Evolutionary conservation across 306 rosid genomes (phyloP).

Genomic region (Vicia sativa): DNA sequence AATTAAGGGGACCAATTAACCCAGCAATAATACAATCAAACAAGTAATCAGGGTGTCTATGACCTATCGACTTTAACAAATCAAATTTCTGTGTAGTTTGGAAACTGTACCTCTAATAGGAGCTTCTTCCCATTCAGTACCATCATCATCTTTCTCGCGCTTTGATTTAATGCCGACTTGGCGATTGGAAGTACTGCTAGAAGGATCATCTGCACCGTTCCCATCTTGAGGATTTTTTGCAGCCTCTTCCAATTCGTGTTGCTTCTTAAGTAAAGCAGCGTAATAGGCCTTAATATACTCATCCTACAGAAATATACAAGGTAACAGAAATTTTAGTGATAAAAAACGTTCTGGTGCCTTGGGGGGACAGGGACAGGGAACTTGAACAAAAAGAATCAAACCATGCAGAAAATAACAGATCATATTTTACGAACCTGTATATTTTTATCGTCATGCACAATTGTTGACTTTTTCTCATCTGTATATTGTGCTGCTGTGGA

Average conservation of each 20-base stretch:
- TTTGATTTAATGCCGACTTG: conserved; percentile 79
- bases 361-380: conserved; percentile 10
- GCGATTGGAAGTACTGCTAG: conserved; percentile 52
- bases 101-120: conserved; percentile 59
- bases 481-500: conserved; percentile 47
- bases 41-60: too few species aligned
- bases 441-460: conserved; percentile 53
- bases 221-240: conserved; percentile 51
- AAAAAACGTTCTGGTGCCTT: neutral
- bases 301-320: conserved; percentile 56
- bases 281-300: conserved; percentile 88
- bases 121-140: conserved; percentile 82
- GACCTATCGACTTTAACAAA: conserved; percentile 2
- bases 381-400: conserved; percentile 15
- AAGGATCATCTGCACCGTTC: conserved; percentile 37
- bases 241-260: conserved; percentile 68
- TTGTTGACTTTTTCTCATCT: conserved; percentile 69
- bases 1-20: conserved; percentile 4
- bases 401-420: conserved; percentile 22
- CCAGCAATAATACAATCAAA: conserved; percentile 18
- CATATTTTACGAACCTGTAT: conserved; percentile 57
- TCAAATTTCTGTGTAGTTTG: conserved; percentile 5
- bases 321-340: conserved; percentile 15
- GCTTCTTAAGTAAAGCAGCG: conserved; percentile 77
- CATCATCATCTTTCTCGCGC: conserved; percentile 67